A percentile compares a stretch with the other conserved stretches of the same genome.
phyloP scores from a whole-genome alignment of 2,329 filamentous ascomycete species.

The Venturia pyrina region DNA sequence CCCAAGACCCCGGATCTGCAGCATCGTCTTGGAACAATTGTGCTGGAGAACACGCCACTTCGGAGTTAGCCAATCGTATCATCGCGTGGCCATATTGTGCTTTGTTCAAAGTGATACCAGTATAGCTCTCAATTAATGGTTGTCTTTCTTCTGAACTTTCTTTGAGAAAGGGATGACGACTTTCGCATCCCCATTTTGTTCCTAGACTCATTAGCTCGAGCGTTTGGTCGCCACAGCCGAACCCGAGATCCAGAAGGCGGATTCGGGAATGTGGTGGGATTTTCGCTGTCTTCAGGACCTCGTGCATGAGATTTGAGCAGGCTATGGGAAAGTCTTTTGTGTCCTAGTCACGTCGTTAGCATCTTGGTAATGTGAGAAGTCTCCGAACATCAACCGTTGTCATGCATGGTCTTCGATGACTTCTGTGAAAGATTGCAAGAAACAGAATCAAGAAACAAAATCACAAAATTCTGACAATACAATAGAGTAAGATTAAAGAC shows the following conservation, averaged over 20 bases:
- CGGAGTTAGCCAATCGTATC: slow-evolving; percentile 12
- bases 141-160: slow-evolving; percentile 17
- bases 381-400: too few species aligned
- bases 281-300: slow-evolving; percentile 34
- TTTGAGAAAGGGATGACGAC: neutral
- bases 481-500: neutral
- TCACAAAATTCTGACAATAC: neutral
- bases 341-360: slow-evolving; percentile 6
- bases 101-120: slow-evolving; percentile 43
- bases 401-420: too few species aligned
- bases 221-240: slow-evolving; percentile 51
- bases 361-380: neutral
- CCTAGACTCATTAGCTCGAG: slow-evolving; percentile 16
- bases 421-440: too few species aligned
- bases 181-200: neutral
- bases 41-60: slow-evolving; percentile 16
- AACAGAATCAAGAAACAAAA: too few species aligned
- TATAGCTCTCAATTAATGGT: slow-evolving; percentile 26
- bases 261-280: slow-evolving; percentile 10
- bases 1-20: slow-evolving; percentile 28
- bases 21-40: slow-evolving; percentile 42
- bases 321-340: slow-evolving; percentile 34
- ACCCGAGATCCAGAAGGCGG: slow-evolving; percentile 43
- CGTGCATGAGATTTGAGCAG: slow-evolving; percentile 38
- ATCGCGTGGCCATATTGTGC: slow-evolving; percentile 33